Conservation (phyloP, 495 filamentous ascomycete species). For the Aspergillus panamensis region DNA sequence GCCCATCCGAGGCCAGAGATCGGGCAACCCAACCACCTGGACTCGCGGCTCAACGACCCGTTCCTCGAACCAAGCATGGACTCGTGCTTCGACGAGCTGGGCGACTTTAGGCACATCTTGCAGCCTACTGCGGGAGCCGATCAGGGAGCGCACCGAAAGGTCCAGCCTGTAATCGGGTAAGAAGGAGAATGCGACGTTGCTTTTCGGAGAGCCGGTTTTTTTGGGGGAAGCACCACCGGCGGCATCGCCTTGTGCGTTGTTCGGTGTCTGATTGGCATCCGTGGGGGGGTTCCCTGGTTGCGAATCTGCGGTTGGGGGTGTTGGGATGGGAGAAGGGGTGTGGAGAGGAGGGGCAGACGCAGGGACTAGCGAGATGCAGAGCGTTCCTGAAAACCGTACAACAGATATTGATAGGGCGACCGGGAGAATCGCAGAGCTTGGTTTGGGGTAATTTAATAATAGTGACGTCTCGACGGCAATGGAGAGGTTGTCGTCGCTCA, state of each 20-base stretch:
- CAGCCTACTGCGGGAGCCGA: constrained; percentile 84
- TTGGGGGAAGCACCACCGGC: constrained; percentile 26
- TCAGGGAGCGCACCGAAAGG: constrained; percentile 81
- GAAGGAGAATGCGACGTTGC: constrained; percentile 91
- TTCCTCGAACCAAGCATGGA: constrained; percentile 97
- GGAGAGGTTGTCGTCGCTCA: constrained; percentile 88
- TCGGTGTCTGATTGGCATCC: constrained; percentile 14
- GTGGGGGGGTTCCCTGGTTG: constrained; percentile 15
- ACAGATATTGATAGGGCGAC: constrained; percentile 89
- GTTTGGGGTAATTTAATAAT: constrained; percentile 88
- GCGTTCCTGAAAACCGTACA: constrained; percentile 88
- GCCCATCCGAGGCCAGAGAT: constrained; percentile 83
- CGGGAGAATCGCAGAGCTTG: constrained; percentile 82
- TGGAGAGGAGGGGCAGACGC: constrained; percentile 42
- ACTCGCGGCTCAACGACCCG: constrained; percentile 92
- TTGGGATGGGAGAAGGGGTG: constrained; percentile 34
- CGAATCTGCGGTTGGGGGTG: constrained; percentile 24
- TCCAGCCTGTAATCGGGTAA: constrained; percentile 94
- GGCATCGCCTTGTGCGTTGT: constrained; percentile 5
- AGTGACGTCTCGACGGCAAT: constrained; percentile 91
- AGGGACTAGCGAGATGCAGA: constrained; percentile 89
- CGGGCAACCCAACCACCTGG: constrained; percentile 90
- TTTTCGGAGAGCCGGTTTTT: constrained; percentile 51
- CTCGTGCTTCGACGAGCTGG: constrained; percentile 82
- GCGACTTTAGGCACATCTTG: constrained; percentile 98